Conservation (phyloP, 73 alveolate species). For the Paraurostyla sp. region DNA sequence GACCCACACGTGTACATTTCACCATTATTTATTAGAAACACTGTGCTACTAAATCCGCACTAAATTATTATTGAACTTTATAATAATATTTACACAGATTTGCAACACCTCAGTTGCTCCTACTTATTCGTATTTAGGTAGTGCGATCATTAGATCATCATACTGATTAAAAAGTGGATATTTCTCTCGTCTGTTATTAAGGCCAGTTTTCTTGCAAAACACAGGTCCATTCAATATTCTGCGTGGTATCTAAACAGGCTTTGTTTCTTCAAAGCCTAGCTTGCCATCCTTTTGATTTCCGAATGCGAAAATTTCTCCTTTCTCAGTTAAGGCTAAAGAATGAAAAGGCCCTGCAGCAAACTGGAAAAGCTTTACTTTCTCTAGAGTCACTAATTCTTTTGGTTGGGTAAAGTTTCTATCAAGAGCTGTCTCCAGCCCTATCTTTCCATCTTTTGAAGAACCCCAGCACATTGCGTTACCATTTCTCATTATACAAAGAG, state of each 20-base stretch:
- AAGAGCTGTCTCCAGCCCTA: slow-evolving; percentile 64
- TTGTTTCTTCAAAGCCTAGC: slow-evolving; percentile 63
- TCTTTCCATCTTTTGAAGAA: slow-evolving; percentile 60
- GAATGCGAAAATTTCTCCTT: slow-evolving; percentile 72
- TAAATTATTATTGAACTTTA: neutral
- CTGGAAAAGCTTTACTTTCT: slow-evolving; percentile 20
- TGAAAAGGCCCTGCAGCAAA: slow-evolving; percentile 79
- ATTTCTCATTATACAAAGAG: slow-evolving; percentile 48
- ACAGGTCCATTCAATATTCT: neutral
- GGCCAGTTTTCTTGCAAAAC: slow-evolving; percentile 7
- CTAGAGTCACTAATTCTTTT: slow-evolving; percentile 42
- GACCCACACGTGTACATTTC: slow-evolving; percentile 74
- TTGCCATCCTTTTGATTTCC: slow-evolving; percentile 80
- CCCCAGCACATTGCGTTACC: slow-evolving; percentile 74
- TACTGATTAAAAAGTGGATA: slow-evolving; percentile 28
- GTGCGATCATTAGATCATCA: slow-evolving; percentile 32
- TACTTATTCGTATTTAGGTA: neutral
- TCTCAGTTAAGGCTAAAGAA: slow-evolving; percentile 71
- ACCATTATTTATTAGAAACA: slow-evolving; percentile 74
- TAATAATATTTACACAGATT: neutral
- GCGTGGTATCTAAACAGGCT: slow-evolving; percentile 29
- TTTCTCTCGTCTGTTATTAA: slow-evolving; percentile 36
- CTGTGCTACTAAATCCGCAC: slow-evolving; percentile 69
- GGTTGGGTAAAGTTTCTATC: slow-evolving; percentile 66
- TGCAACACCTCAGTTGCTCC: slow-evolving; percentile 45